Evolutionary conservation across 768 basidiomycete species (phyloP), one percentile per base, ranked within the genome.

Genomic region (Chiua virens): DNA sequence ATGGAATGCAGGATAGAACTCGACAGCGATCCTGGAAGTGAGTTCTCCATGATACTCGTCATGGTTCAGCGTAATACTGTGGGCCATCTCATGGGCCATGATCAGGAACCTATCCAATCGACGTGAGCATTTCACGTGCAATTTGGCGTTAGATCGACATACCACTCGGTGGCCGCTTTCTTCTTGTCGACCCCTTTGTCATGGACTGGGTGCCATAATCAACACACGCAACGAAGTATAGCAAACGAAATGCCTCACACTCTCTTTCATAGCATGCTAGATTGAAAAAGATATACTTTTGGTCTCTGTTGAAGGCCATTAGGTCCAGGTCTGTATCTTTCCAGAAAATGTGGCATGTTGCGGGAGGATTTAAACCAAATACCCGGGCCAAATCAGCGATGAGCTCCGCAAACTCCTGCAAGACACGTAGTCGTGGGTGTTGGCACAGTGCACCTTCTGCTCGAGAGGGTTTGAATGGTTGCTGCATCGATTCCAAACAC

Each of bases 81-180:
- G 66, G 15, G 65, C 66, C 7, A 66, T 55, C 45, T 66, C 65
- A 15, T 66, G 65, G 2, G 56, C 63, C 53, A 68, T 63, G 4
- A 66, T 60, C 30, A 68, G 59, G 28, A 58, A 66, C 65, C 65
- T 66, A 13, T 45, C 36, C 8, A 21, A 37, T 21, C 0, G 13
- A 34, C 35, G 22, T 55, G 9, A 50, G 8, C 37, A 25, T 10
- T 38, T 4, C 3, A 47, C 57, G n/a, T n/a, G n/a, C n/a, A n/a
- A n/a, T n/a, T n/a, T n/a, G n/a, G n/a, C n/a, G n/a, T n/a, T n/a
- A n/a, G n/a, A n/a, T n/a, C n/a, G n/a, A n/a, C n/a, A 11, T 56
- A 59, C 57, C 57, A 58, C 4, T 55, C 53, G 0, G 39, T 51
- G 8, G 47, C 11, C 8, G 34, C 18, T 18, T 42, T 56, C 53